A percentile compares a stretch with the other conserved stretches of the same genome.
These are phyloP conservation scores for Chrysopogon serrulatus DNA, from an alignment of 176 grass and related monocot species.

Conservation along the genomic window DNA sequence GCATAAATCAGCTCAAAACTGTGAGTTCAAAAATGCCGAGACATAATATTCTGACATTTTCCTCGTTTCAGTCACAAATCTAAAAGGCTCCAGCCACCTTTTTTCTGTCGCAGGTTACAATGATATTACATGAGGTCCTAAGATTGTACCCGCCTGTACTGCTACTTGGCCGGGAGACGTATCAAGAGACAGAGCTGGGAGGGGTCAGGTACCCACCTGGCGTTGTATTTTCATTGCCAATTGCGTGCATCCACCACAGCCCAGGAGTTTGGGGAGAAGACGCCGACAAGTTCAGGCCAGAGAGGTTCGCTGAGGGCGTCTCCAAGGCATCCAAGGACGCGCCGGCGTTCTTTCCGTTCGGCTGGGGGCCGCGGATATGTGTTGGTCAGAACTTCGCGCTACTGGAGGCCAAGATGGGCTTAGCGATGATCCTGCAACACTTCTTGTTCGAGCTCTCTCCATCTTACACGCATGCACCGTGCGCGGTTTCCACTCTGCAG, in stretches of 20 bases:
- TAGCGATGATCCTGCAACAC: conserved; percentile 52
- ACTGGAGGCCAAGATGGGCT: conserved; percentile 64
- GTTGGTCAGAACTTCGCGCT: conserved; percentile 62
- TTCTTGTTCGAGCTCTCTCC: conserved; percentile 68
- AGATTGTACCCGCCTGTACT: conserved; percentile 51
- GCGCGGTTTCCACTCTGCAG: conserved; percentile 26
- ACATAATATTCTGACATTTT: background rate
- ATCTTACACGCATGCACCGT: conserved; percentile 45
- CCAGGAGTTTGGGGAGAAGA: conserved; percentile 60
- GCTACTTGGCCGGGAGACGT: conserved; percentile 16
- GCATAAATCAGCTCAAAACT: conserved; percentile 46
- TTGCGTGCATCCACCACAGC: conserved; percentile 52
- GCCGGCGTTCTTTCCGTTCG: conserved; percentile 44
- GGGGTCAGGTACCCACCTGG: conserved; percentile 49
- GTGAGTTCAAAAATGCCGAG: conserved; percentile 23
- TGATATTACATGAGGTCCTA: conserved; percentile 74
- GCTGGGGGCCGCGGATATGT: conserved; percentile 46
- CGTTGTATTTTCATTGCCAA: conserved; percentile 14
- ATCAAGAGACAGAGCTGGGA: conserved; percentile 44
- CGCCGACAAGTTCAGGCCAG: conserved; percentile 44
- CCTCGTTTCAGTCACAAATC: background rate
- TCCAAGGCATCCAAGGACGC: conserved; percentile 46
- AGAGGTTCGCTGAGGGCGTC: conserved; percentile 60
- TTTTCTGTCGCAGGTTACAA: conserved; percentile 47
- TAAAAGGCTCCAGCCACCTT: background rate